A percentile compares a stretch with the other conserved stretches of the same genome.
Conservation (phyloP, 2,329 filamentous ascomycete species). For the Aspergillus costaricaensis region DNA sequence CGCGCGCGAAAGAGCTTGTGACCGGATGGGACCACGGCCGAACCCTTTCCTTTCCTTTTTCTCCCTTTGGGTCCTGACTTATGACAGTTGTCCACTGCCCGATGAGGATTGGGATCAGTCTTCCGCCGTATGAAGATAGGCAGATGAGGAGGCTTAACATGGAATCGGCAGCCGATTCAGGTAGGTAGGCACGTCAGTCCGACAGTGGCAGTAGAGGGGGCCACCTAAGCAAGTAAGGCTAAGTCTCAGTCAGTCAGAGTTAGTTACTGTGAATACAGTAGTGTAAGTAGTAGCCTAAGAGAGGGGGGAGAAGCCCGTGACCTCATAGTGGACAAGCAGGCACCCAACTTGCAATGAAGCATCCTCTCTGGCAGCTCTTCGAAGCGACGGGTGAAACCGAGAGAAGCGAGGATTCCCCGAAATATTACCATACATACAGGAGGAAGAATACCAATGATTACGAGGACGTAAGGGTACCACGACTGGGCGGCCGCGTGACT, state of each 20-base stretch:
- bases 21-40: constrained; percentile 14
- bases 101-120: neutral
- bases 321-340: neutral
- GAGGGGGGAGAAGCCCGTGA: neutral
- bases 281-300: too few relatives aligned
- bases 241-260: neutral
- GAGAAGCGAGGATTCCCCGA: constrained; percentile 10
- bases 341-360: neutral
- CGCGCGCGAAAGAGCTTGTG: constrained; percentile 12
- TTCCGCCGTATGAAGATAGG: neutral
- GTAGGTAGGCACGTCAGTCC: neutral
- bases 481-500: constrained; percentile 21
- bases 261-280: neutral
- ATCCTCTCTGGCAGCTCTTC: neutral
- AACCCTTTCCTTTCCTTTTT: constrained; percentile 3
- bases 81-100: constrained; percentile 14
- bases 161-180: neutral
- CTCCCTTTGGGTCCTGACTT: too few relatives aligned
- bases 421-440: constrained; percentile 2
- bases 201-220: too few relatives aligned
- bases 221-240: too few relatives aligned
- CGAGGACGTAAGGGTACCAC: constrained; percentile 12
- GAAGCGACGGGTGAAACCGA: constrained; percentile 1
- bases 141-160: neutral
- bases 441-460: neutral